Evolutionary conservation across 2,329 filamentous ascomycete genomes (phyloP).

Genomic region (Westerdykella ornata): DNA sequence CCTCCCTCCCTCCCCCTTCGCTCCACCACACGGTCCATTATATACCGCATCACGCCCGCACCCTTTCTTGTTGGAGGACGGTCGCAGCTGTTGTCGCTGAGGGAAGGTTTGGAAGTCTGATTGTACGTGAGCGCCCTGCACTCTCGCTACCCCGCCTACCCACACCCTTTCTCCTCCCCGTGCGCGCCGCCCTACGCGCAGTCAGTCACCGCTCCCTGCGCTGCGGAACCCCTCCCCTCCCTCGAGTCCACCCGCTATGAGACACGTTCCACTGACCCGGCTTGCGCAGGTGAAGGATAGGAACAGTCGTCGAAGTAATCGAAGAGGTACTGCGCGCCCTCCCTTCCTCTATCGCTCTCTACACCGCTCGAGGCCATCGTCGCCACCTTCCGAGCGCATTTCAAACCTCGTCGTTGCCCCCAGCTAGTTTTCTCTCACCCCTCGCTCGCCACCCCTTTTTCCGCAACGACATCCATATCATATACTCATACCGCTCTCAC

Average conservation of each 20-base stretch:
- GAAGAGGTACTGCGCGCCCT: slow-evolving; percentile 24
- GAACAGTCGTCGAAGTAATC: slow-evolving; percentile 16
- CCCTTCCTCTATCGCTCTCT: not conserved
- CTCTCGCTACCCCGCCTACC: slow-evolving; percentile 1
- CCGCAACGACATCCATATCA: slow-evolving; percentile 8
- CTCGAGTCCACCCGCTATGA: not conserved
- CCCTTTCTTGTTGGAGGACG: slow-evolving; percentile 27
- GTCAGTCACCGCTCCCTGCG: not conserved
- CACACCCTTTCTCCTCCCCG: slow-evolving; percentile 1
- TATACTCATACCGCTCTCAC: slow-evolving; percentile 5
- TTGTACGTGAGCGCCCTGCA: slow-evolving; percentile 22
- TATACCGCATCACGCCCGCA: slow-evolving; percentile 14
- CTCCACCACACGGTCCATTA: slow-evolving; percentile 6
- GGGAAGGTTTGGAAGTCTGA: slow-evolving; percentile 36
- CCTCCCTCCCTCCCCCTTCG: slow-evolving; percentile 1
- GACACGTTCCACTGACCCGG: not conserved
- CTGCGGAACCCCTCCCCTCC: not conserved
- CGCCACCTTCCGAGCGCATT: slow-evolving; percentile 5
- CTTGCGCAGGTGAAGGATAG: slow-evolving; percentile 8
- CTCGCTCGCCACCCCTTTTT: slow-evolving; percentile 11
- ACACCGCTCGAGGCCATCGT: slow-evolving; percentile 9
- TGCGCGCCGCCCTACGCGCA: not conserved
- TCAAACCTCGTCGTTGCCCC: slow-evolving; percentile 16
- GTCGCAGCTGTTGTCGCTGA: slow-evolving; percentile 38
- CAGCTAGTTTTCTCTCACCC: slow-evolving; percentile 8